Evolutionary conservation across 495 filamentous ascomycete species (phyloP), one percentile per base, ranked within the genome.

Genomic region (Venustampulla echinocandica): DNA sequence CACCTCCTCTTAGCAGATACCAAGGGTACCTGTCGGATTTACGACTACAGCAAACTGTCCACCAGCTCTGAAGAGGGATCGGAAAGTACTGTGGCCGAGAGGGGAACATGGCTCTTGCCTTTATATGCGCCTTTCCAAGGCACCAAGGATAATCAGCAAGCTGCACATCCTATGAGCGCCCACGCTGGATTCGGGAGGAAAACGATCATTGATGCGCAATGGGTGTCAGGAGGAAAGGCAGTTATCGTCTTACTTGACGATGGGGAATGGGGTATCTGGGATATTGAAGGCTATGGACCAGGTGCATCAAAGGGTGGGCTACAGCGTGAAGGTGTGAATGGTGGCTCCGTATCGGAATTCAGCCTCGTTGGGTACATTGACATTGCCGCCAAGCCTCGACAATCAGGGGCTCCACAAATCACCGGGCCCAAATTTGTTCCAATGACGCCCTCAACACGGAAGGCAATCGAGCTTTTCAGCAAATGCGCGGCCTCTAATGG

Each of bases 221-320:
- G 90, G 90, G 77, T 87, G 6, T 69, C 82, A n/a, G 77, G 80
- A 34, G 90, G 89, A 28, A 79, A 74, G 33, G 83, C 82, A 10
- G 71, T 95, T 28, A 67, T 95, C 51, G 75, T 79, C 3, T 70
- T 97, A 6, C 71, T 90, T 10, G 75, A 75, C 4, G 87, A 95
- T 61, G 90, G 88, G 0, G 83, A 93, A 66, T 97, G 90, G 90
- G 90, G 87, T 3, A 78, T 97, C 21, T 96, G 90, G 89, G 87
- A 93, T 64, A 69, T 90, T 23, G 80, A 87, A 56, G 80, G 82
- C 1, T 72, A 77, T 30, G 76, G 77, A 49, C 81, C 69, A 59
- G 66, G 61, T 5, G 68, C 73, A 36, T 71, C 62, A 2, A 64
- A 58, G 60, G 69, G 52, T 2, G 63, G 85, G 24, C 74, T 81